Evolutionary conservation across 805 yeast genomes (phyloP).

Genomic region (Candida stauntonica): DNA sequence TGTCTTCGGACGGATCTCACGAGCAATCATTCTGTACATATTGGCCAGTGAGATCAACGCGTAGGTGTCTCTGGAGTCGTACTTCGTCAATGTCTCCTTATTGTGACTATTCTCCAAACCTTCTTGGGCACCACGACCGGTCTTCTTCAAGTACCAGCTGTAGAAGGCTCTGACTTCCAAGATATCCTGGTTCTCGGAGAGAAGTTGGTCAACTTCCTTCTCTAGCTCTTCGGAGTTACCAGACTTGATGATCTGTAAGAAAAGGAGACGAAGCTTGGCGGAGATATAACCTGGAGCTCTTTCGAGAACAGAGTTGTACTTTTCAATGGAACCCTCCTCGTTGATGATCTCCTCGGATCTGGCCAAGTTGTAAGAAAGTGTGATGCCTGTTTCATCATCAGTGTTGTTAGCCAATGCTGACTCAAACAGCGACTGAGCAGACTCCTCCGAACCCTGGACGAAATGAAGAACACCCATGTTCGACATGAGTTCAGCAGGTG

Average conservation of each 20-base stretch:
- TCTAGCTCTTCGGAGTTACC: slow-evolving; percentile 39
- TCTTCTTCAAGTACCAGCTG: slow-evolving; percentile 78
- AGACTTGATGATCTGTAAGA: slow-evolving; percentile 50
- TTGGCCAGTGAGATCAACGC: slow-evolving; percentile 89
- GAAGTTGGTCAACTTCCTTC: slow-evolving; percentile 49
- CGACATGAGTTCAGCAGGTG: slow-evolving; percentile 60
- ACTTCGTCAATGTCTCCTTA: slow-evolving; percentile 76
- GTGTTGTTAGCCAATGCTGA: slow-evolving; percentile 45
- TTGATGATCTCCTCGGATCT: slow-evolving; percentile 57
- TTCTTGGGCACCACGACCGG: slow-evolving; percentile 39
- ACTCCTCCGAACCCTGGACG: slow-evolving; percentile 53
- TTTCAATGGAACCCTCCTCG: slow-evolving; percentile 21
- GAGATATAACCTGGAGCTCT: slow-evolving; percentile 66
- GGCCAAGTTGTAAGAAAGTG: slow-evolving; percentile 70
- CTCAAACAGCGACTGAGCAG: slow-evolving; percentile 53
- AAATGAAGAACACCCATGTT: slow-evolving; percentile 84
- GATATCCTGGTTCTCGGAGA: slow-evolving; percentile 52
- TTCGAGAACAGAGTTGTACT: slow-evolving; percentile 53
- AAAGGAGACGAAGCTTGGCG: slow-evolving; percentile 69
- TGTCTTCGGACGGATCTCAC: slow-evolving; percentile 54
- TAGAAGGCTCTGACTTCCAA: slow-evolving; percentile 86
- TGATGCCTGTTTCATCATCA: slow-evolving; percentile 33
- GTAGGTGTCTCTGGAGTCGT: slow-evolving; percentile 84
- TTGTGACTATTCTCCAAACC: slow-evolving; percentile 74
- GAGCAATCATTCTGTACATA: slow-evolving; percentile 75